Evolutionary conservation across 805 yeast species (phyloP).

Genomic region (Suhomyces sp.): DNA sequence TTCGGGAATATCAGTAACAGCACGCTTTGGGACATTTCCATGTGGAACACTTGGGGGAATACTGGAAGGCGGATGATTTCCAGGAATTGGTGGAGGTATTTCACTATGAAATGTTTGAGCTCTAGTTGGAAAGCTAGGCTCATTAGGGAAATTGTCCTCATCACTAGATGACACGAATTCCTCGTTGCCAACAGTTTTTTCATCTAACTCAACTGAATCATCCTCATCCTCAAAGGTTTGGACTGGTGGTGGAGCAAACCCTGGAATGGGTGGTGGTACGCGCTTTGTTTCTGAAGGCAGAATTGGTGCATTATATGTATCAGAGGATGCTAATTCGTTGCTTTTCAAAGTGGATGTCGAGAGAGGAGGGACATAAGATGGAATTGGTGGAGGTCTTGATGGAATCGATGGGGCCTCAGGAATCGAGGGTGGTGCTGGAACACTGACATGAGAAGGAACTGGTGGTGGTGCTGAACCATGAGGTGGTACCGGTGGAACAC

Average conservation of each 20-base stretch:
- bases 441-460: slow-evolving; percentile 1
- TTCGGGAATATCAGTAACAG: slow-evolving; percentile 14
- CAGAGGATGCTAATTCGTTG: slow-evolving; percentile 4
- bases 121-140: slow-evolving; percentile 11
- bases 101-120: slow-evolving; percentile 13
- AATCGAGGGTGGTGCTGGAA: slow-evolving; percentile 11
- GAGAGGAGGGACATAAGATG: slow-evolving; percentile 4
- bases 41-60: slow-evolving; percentile 6
- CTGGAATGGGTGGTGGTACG: slow-evolving; percentile 11
- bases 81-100: slow-evolving; percentile 16
- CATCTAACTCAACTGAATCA: slow-evolving; percentile 5
- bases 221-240: no score
- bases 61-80: slow-evolving; percentile 12
- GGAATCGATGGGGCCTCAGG: slow-evolving; percentile 4
- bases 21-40: slow-evolving; percentile 9
- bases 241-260: slow-evolving; percentile 10
- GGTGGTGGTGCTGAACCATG: slow-evolving; percentile 9
- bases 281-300: slow-evolving; percentile 8
- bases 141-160: slow-evolving; percentile 31
- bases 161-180: slow-evolving; percentile 13
- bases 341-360: slow-evolving; percentile 7
- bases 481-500: slow-evolving; percentile 13
- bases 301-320: background rate
- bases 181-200: slow-evolving; percentile 8
- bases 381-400: slow-evolving; percentile 9